A percentile compares a stretch with the other conserved stretches of the same genome.
Conservation (phyloP, 2,329 filamentous ascomycete genomes). For the Trichoderma koningiopsis region DNA sequence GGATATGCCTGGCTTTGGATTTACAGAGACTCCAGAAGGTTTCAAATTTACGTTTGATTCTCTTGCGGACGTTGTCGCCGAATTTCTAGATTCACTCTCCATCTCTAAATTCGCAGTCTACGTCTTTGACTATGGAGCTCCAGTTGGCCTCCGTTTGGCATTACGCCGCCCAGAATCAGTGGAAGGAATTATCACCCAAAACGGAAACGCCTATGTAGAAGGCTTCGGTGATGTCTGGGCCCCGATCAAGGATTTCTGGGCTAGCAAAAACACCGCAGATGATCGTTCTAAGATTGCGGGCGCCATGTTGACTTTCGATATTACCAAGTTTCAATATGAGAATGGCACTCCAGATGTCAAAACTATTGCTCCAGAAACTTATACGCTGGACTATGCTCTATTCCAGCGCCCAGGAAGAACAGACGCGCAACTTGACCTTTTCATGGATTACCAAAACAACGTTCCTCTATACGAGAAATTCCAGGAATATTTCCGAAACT, state of each 20-base stretch:
- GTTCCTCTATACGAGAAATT: conserved; percentile 12
- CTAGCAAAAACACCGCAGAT: conserved; percentile 6
- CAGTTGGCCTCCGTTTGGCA: conserved; percentile 10
- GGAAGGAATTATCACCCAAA: conserved; percentile 14
- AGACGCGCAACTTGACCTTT: conserved; percentile 18
- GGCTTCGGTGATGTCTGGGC: conserved; percentile 18
- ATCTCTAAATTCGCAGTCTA: neutral
- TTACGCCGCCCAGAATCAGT: conserved; percentile 3
- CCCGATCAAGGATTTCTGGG: conserved; percentile 17
- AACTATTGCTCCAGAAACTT: conserved; percentile 9
- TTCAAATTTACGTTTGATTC: conserved; percentile 15
- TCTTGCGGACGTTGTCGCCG: conserved; percentile 1
- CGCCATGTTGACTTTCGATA: conserved; percentile 18
- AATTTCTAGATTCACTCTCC: conserved; percentile 11
- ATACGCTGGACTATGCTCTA: conserved; percentile 10
- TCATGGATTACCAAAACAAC: conserved; percentile 16
- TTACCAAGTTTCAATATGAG: conserved; percentile 19
- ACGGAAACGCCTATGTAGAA: conserved; percentile 17
- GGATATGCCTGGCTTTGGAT: conserved; percentile 15
- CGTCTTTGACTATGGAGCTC: conserved; percentile 18
- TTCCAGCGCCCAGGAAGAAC: conserved; percentile 15
- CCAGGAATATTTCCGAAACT: conserved; percentile 9
- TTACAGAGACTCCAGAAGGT: conserved; percentile 11
- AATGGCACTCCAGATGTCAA: conserved; percentile 4
- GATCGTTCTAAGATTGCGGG: conserved; percentile 10